A percentile compares a stretch with the other conserved stretches of the same genome.
Evolutionary conservation across 352 stramenopile species (phyloP).

Genomic region (Globisporangium nodosum): DNA sequence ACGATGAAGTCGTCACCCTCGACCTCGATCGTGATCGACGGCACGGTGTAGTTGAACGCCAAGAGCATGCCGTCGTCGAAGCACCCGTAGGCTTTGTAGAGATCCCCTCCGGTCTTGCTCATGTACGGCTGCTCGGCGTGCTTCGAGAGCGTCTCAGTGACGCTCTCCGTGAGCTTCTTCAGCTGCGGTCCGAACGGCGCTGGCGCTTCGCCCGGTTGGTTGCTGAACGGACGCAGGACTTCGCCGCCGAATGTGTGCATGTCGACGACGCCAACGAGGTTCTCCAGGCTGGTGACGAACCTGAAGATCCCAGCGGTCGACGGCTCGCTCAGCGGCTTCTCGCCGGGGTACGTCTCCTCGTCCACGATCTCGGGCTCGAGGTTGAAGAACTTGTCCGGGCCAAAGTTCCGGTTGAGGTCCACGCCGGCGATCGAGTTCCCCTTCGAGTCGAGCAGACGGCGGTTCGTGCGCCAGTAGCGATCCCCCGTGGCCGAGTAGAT

Average conservation of each 20-base stretch:
- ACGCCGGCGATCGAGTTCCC: constrained; percentile 38
- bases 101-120: constrained; percentile 39
- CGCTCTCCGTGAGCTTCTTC: constrained; percentile 32
- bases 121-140: constrained; percentile 32
- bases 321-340: constrained; percentile 51
- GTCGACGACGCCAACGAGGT: constrained; percentile 48
- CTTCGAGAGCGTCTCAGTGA: constrained; percentile 42
- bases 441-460: constrained; percentile 27
- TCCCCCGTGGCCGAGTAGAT: constrained; percentile 60
- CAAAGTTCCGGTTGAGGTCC: constrained; percentile 75
- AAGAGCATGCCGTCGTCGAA: constrained; percentile 62
- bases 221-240: constrained; percentile 65
- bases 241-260: constrained; percentile 56
- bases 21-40: constrained; percentile 64
- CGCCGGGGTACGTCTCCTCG: constrained; percentile 53
- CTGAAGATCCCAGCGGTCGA: constrained; percentile 38
- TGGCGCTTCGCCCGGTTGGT: constrained; percentile 23
- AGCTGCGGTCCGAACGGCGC: constrained; percentile 54
- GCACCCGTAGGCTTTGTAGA: constrained; percentile 70
- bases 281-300: constrained; percentile 45
- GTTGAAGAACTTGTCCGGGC: constrained; percentile 54
- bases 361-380: constrained; percentile 27
- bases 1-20: constrained; percentile 65
- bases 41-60: constrained; percentile 54
- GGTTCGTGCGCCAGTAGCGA: constrained; percentile 64